Evolutionary conservation across 768 basidiomycete species (phyloP).

Genomic region (Cyathus striatus): DNA sequence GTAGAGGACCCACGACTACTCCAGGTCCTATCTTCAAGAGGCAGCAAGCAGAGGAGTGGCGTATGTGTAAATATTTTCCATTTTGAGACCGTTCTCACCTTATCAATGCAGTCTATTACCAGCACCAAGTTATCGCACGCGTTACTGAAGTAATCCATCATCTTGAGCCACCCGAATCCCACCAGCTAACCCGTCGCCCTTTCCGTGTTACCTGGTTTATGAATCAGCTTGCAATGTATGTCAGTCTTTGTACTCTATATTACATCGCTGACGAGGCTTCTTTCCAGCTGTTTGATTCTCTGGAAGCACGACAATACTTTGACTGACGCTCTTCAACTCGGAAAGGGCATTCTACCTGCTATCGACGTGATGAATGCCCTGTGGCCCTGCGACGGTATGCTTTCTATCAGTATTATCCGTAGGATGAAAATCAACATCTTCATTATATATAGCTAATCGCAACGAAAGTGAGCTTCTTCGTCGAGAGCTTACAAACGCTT

Average conservation of each 20-base stretch:
- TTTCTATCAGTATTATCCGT: no score
- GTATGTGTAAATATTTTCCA: constrained; percentile 37
- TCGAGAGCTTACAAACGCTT: no score
- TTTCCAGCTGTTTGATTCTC: constrained; percentile 51
- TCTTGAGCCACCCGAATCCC: constrained; percentile 42
- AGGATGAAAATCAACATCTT: no score
- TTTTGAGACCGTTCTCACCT: constrained; percentile 1
- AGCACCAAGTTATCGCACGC: constrained; percentile 59
- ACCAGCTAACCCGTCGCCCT: constrained; percentile 61
- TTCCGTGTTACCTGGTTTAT: constrained; percentile 71
- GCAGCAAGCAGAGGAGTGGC: constrained; percentile 73
- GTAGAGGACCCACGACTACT: constrained; percentile 26
- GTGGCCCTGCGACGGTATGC: constrained; percentile 56
- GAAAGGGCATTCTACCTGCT: constrained; percentile 55
- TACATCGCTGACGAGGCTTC: neutral
- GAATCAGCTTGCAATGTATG: constrained; percentile 60
- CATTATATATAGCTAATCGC: no score
- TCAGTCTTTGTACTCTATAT: constrained; percentile 4
- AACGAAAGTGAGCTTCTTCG: no score
- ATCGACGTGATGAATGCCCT: constrained; percentile 65
- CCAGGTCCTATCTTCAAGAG: constrained; percentile 56
- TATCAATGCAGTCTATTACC: constrained; percentile 52
- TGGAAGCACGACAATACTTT: constrained; percentile 62
- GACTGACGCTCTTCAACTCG: constrained; percentile 57
- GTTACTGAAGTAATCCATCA: constrained; percentile 51